phyloP scores from a whole-genome alignment of 78 protist genomes.

The Dictyostelium firmibasis region DNA sequence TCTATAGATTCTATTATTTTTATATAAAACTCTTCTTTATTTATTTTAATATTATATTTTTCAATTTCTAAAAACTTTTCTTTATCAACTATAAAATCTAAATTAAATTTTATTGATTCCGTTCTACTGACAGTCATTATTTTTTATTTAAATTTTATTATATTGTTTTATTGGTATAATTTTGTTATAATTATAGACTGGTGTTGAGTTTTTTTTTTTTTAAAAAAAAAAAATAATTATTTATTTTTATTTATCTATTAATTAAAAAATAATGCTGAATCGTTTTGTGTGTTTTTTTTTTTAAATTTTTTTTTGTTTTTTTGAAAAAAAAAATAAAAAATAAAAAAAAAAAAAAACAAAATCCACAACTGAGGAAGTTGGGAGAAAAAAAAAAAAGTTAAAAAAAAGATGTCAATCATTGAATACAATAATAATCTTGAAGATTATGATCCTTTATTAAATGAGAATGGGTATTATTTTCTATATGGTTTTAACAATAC shows the following conservation, averaged over 20 bases:
- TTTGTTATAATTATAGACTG: not conserved
- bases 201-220: not conserved
- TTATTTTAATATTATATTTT: not conserved
- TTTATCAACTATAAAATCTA: not conserved
- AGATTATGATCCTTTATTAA: constrained; percentile 9
- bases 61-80: not conserved
- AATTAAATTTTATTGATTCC: not conserved
- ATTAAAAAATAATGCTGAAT: too few species aligned
- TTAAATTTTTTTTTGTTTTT: too few species aligned
- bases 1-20: not conserved
- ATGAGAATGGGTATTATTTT: not conserved
- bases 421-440: not conserved
- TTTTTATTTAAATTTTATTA: too few species aligned
- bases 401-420: not conserved
- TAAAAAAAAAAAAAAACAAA: too few species aligned
- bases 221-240: too few species aligned
- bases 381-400: too few species aligned
- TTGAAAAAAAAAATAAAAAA: too few species aligned
- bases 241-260: too few species aligned
- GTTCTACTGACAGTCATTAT: not conserved
- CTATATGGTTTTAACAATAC: not conserved
- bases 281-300: too few species aligned
- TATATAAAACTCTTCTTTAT: not conserved
- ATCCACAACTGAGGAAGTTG: too few species aligned
- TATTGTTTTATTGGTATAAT: not conserved